Evolutionary conservation across 106 monocot species (phyloP), one percentile per base, ranked within the genome.

Genomic region (Allium sativum): DNA sequence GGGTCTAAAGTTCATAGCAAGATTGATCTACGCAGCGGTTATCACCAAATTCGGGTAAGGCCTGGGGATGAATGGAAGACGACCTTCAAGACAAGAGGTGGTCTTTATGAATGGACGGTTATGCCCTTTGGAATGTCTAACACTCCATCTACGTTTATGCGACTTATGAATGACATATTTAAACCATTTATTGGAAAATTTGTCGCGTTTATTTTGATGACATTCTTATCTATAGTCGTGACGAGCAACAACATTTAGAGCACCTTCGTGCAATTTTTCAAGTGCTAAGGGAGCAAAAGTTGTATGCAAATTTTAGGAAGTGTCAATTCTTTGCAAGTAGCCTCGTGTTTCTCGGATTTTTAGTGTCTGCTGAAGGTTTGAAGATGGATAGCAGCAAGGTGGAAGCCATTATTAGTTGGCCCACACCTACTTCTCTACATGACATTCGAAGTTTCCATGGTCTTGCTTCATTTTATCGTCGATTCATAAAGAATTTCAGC

Each of bases 401-500:
- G 53, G 15, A 53, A 53, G 12, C 7, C 14, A n/a, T 53, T 12
- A 6, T 10, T 53, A n/a, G 15, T n/a, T 53, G 53, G 53, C 53
- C 53, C 14, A 4, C 53, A 8, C 53, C 53, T 48, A 7, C 7
- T 8, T 8, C 14, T 4, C 14, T 7, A n/a, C 18, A 5, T 8
- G 53, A 12, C 12, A 18, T 53, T 8, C 53, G 10, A 4, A 53
- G 53, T 53, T 53, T 53, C 18, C 53, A 10, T 53, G 53, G 53
- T 53, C 53, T 53, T n/a, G 53, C 53, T n/a, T 53, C 53, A n/a
- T 53, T 53, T 53, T 53, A 53, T n/a, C 53, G 12, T 6, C 4
- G 53, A 53, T 53, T 53, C 53, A 53, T 53, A 6, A 53, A 53
- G 12, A 12, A 18, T 10, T 53, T 53, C 53, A 53, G 12, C 15